These are phyloP conservation scores for Cyclotella cryptica DNA, from an alignment of 108 stramenopile genomes.

Conservation along the genomic window DNA sequence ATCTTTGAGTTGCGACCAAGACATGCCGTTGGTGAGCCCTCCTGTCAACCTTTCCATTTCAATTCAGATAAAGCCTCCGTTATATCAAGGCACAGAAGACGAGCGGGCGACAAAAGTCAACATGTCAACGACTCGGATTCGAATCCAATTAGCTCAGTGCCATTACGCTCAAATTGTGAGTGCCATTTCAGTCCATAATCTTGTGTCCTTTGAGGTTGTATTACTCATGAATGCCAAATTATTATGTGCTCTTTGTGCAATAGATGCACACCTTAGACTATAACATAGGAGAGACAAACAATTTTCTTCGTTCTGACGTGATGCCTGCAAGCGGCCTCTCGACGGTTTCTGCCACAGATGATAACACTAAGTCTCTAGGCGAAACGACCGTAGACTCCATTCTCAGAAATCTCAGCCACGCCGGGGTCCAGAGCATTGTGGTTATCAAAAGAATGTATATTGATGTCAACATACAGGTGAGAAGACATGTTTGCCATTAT, in stretches of 20 bases:
- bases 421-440: conserved; percentile 62
- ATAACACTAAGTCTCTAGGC: conserved; percentile 8
- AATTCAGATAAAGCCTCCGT: conserved; percentile 59
- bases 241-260: too few species aligned
- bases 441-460: conserved; percentile 62
- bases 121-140: conserved; percentile 64
- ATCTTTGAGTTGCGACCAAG: conserved; percentile 49
- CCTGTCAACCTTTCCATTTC: conserved; percentile 66
- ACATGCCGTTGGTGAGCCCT: conserved; percentile 57
- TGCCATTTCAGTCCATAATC: not conserved
- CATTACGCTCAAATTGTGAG: conserved; percentile 73
- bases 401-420: conserved; percentile 64
- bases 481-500: too few species aligned
- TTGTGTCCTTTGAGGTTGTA: too few species aligned
- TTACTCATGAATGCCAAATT: too few species aligned
- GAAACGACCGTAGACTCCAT: conserved; percentile 27
- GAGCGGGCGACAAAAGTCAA: conserved; percentile 76
- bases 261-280: conserved; percentile 65
- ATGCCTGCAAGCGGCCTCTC: conserved; percentile 7
- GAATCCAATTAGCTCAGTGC: conserved; percentile 56
- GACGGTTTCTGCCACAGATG: conserved; percentile 1
- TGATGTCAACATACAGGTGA: conserved; percentile 51
- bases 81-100: conserved; percentile 58
- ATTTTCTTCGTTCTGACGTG: conserved; percentile 64
- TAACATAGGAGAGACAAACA: conserved; percentile 73